Percentiles rank a stretch among this genome's conserved stretches.
phyloP scores from a whole-genome alignment of 139 green algal genomes.

The Parachlorella kessleri region DNA sequence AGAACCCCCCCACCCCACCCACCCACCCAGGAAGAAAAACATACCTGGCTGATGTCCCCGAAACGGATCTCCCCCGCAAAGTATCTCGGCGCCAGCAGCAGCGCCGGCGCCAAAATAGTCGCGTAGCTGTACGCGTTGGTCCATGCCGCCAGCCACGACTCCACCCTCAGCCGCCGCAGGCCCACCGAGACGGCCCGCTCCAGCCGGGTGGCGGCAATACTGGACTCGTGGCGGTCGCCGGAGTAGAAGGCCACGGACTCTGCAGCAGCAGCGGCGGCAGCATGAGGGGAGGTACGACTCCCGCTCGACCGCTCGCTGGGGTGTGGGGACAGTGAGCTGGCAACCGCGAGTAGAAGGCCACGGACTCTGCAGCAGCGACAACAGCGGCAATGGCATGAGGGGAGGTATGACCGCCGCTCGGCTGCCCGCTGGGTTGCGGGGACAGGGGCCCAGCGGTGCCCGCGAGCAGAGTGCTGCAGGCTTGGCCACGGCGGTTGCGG shows the following conservation, averaged over 20 bases:
- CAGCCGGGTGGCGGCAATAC: slow-evolving; percentile 23
- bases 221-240: slow-evolving; percentile 64
- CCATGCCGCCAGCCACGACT: slow-evolving; percentile 70
- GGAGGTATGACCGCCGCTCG: too few species aligned
- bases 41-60: slow-evolving; percentile 66
- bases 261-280: slow-evolving; percentile 29
- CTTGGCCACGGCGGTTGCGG: too few species aligned
- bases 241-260: slow-evolving; percentile 94
- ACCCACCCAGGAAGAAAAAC: not conserved
- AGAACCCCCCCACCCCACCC: not conserved
- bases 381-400: too few species aligned
- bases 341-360: too few species aligned
- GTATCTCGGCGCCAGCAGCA: slow-evolving; percentile 80
- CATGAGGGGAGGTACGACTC: too few species aligned
- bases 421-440: too few species aligned
- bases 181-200: slow-evolving; percentile 22
- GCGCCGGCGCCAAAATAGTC: slow-evolving; percentile 79
- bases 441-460: too few species aligned
- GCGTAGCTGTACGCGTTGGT: slow-evolving; percentile 72
- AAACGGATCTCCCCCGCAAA: slow-evolving; percentile 83
- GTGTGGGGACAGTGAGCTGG: too few species aligned
- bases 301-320: too few species aligned
- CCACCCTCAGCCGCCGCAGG: slow-evolving; percentile 25
- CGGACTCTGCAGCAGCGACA: too few species aligned
- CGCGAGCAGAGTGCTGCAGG: too few species aligned